Conservation (phyloP, 78 protist species). For the Protostelium mycophagum region DNA sequence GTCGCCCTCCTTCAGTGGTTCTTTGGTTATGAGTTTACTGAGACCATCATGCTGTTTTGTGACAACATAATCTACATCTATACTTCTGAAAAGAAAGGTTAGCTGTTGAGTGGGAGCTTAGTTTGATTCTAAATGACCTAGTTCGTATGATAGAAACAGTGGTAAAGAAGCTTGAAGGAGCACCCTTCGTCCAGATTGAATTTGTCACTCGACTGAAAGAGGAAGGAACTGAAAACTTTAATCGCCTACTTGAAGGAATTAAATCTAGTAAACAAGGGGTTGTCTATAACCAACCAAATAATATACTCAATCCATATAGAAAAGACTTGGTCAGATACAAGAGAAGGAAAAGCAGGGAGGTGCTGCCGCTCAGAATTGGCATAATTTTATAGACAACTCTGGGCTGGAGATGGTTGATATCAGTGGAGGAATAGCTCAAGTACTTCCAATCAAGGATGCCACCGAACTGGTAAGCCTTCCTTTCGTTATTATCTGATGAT, state of each 20-base stretch:
- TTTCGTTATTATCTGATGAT: neutral
- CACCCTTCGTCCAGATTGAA: neutral
- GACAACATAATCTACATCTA: constrained; percentile 31
- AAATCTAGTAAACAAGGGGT: constrained; percentile 30
- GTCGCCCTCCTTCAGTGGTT: constrained; percentile 51
- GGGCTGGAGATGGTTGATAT: constrained; percentile 24
- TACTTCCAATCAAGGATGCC: constrained; percentile 30
- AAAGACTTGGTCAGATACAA: constrained; percentile 23
- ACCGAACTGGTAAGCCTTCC: constrained; percentile 29
- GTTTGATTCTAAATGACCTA: neutral
- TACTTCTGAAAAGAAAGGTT: constrained; percentile 51
- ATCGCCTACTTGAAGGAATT: neutral
- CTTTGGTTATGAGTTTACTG: constrained; percentile 61
- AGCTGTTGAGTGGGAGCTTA: neutral
- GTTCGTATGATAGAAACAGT: neutral
- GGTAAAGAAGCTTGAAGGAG: neutral
- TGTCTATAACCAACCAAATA: neutral
- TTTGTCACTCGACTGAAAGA: constrained; percentile 2
- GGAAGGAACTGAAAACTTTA: neutral
- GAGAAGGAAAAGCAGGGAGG: constrained; percentile 40
- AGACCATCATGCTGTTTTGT: constrained; percentile 57
- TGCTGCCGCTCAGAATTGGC: constrained; percentile 40
- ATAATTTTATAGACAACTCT: constrained; percentile 4
- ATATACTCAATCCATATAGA: neutral
- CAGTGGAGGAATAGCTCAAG: constrained; percentile 33